These are phyloP conservation scores for Peniophora sp. DNA, from an alignment of 1,284 basidiomycete species.

Conservation along the genomic window DNA sequence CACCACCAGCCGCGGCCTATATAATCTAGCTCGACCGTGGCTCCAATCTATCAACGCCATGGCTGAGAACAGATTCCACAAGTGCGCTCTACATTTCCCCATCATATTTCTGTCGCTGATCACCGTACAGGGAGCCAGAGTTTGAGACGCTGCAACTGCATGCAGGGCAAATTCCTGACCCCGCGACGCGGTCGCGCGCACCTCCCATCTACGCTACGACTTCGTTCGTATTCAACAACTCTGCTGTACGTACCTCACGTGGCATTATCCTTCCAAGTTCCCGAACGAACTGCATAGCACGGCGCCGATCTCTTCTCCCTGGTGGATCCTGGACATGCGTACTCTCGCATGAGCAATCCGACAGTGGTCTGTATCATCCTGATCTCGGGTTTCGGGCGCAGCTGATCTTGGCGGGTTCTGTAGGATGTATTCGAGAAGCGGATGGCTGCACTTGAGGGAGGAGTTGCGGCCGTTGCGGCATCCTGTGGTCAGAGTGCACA, in stretches of 20 bases:
- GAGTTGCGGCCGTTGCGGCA: constrained; percentile 72
- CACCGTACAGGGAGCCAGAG: constrained; percentile 46
- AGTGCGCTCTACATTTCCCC: background rate
- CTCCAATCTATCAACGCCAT: too few relatives aligned
- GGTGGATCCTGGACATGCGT: constrained; percentile 66
- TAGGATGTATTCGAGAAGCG: constrained; percentile 82
- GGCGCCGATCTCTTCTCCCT: constrained; percentile 80
- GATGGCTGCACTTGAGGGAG: constrained; percentile 79
- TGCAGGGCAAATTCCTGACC: constrained; percentile 70
- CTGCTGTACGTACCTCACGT: constrained; percentile 35
- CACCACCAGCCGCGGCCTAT: too few relatives aligned
- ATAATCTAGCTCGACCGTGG: too few relatives aligned
- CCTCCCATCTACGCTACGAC: constrained; percentile 77
- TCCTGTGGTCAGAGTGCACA: constrained; percentile 80
- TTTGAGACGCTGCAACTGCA: constrained; percentile 83
- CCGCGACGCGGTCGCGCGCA: constrained; percentile 71
- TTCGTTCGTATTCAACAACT: constrained; percentile 76
- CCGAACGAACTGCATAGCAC: constrained; percentile 39
- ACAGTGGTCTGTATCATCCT: constrained; percentile 51
- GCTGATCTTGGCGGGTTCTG: background rate
- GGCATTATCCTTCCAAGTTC: background rate
- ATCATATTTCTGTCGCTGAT: background rate
- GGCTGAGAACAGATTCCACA: constrained; percentile 1
- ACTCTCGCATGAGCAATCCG: constrained; percentile 78
- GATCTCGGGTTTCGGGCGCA: background rate